These are phyloP conservation scores for Deuterostichococcus epilithicus DNA, from an alignment of 139 green algal species.

Conservation along the genomic window DNA sequence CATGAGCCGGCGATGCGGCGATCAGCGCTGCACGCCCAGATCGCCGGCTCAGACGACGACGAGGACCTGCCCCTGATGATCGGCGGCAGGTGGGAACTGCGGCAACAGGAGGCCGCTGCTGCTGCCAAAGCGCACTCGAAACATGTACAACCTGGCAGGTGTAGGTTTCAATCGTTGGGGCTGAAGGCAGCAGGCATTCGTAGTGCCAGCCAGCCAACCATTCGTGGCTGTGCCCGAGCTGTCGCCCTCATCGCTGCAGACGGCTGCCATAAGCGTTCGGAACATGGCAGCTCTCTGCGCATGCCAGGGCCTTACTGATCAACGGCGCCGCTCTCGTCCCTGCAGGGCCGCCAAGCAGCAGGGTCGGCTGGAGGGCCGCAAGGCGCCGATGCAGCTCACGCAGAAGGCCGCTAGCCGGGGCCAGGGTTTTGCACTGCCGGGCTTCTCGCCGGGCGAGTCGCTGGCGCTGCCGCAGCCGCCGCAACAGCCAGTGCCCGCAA, in stretches of 20 bases:
- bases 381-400: neutral
- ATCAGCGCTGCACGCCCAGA: conserved; percentile 29
- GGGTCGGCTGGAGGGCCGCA: neutral
- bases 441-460: neutral
- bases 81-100: neutral
- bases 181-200: too few relatives aligned
- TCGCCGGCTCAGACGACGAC: conserved; percentile 28
- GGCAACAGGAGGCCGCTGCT: too few relatives aligned
- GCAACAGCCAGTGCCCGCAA: conserved; percentile 24
- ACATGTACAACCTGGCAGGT: too few relatives aligned
- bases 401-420: neutral
- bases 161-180: too few relatives aligned
- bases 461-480: conserved; percentile 20
- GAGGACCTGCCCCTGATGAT: conserved; percentile 14
- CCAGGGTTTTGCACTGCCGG: neutral
- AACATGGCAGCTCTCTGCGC: too few relatives aligned
- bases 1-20: conserved; percentile 8
- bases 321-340: too few relatives aligned
- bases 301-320: too few relatives aligned
- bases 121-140: too few relatives aligned
- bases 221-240: too few relatives aligned
- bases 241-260: too few relatives aligned
- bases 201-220: too few relatives aligned
- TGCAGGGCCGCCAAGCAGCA: neutral
- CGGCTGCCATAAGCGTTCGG: too few relatives aligned